Conservation (phyloP, 2,329 filamentous ascomycete species). For the Trichoderma arundinaceum region DNA sequence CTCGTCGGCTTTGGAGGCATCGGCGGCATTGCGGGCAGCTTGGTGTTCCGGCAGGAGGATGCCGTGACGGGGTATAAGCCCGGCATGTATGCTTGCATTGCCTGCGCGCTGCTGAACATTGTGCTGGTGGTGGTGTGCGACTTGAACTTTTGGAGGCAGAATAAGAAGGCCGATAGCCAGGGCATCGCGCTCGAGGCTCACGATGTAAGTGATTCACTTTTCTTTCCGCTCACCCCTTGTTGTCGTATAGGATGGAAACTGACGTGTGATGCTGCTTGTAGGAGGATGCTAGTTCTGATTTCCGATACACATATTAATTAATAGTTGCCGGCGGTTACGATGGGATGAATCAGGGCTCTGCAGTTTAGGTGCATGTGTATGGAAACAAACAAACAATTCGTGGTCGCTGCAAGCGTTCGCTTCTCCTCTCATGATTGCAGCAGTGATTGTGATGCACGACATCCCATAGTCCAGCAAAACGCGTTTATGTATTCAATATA, state of each 20-base stretch:
- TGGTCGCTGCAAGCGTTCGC: background rate
- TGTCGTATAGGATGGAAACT: background rate
- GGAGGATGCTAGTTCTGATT: constrained; percentile 41
- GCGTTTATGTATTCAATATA: background rate
- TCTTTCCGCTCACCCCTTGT: background rate
- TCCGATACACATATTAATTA: constrained; percentile 42
- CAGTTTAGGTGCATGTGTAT: background rate
- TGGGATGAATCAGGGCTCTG: background rate
- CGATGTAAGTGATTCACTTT: constrained; percentile 50
- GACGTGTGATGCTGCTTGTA: constrained; percentile 26
- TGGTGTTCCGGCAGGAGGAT: constrained; percentile 71
- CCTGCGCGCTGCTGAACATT: constrained; percentile 54
- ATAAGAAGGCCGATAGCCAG: constrained; percentile 58
- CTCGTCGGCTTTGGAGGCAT: constrained; percentile 78
- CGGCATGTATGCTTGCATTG: constrained; percentile 61
- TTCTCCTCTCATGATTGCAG: background rate
- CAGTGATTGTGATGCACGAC: constrained; percentile 6
- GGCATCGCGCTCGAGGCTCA: constrained; percentile 58
- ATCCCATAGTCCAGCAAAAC: background rate
- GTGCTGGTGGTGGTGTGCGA: constrained; percentile 52
- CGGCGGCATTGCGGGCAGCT: constrained; percentile 75
- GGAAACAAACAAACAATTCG: background rate
- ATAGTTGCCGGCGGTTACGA: background rate
- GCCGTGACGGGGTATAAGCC: constrained; percentile 57
- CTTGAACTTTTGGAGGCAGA: constrained; percentile 51